phyloP scores from a whole-genome alignment of 2,329 filamentous ascomycete species.

The Berkeleyomyces rouxiae region DNA sequence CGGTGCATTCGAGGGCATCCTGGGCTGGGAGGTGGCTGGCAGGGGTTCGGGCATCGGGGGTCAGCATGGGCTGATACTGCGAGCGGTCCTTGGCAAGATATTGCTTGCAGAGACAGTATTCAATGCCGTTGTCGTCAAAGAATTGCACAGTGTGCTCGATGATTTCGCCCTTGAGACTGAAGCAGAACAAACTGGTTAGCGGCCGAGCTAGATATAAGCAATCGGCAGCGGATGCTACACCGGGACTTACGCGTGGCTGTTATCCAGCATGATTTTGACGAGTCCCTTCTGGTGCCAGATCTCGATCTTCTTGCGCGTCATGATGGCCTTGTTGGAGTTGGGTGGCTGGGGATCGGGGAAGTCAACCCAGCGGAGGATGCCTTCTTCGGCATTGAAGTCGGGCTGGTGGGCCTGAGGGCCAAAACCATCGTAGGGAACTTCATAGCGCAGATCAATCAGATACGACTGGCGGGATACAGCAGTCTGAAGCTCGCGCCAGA shows the following conservation, averaged over 20 bases:
- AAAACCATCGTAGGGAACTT: slow-evolving; percentile 29
- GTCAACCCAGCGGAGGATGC: slow-evolving; percentile 41
- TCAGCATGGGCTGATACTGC: slow-evolving; percentile 19
- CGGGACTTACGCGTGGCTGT: slow-evolving; percentile 33
- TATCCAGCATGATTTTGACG: slow-evolving; percentile 32
- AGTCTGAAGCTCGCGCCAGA: slow-evolving; percentile 39
- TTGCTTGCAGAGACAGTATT: slow-evolving; percentile 35
- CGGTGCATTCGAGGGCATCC: slow-evolving; percentile 30
- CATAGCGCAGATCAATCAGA: slow-evolving; percentile 37
- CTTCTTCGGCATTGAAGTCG: slow-evolving; percentile 28
- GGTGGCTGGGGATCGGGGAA: slow-evolving; percentile 41
- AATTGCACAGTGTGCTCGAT: slow-evolving; percentile 38
- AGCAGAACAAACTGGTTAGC: slow-evolving; percentile 6
- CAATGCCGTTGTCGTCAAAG: slow-evolving; percentile 30
- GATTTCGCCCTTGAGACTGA: slow-evolving; percentile 35
- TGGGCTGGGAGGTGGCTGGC: slow-evolving; percentile 27
- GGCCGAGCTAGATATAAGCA: background rate
- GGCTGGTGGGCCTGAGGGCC: slow-evolving; percentile 23
- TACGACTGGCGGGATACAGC: slow-evolving; percentile 41
- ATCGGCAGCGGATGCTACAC: background rate
- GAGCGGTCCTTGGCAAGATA: slow-evolving; percentile 25
- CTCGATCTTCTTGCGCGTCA: slow-evolving; percentile 38
- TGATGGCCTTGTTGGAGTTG: slow-evolving; percentile 25
- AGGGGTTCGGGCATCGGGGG: slow-evolving; percentile 15
- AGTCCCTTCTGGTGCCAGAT: slow-evolving; percentile 36